phyloP scores from a whole-genome alignment of 1,284 basidiomycete species.

The Cronartium quercuum region DNA sequence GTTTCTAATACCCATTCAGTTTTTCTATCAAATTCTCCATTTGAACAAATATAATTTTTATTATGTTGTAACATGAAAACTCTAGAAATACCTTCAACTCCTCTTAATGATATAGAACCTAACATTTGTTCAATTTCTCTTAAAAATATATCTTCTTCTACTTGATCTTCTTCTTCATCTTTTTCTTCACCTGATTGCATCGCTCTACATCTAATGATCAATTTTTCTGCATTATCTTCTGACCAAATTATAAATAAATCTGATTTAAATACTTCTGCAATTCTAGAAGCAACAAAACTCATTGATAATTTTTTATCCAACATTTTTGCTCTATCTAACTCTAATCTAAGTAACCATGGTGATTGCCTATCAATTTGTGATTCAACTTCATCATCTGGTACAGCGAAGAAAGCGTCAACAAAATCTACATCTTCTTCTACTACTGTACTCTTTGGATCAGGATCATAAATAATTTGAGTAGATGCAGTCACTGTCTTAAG shows the following conservation, averaged over 20 bases:
- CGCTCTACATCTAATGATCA: slow-evolving; percentile 87
- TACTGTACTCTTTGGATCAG: slow-evolving; percentile 80
- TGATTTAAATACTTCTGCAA: slow-evolving; percentile 88
- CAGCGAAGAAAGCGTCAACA: slow-evolving; percentile 98
- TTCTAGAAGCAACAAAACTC: slow-evolving; percentile 88
- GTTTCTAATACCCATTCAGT: slow-evolving; percentile 95
- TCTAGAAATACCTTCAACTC: slow-evolving; percentile 81
- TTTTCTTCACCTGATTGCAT: slow-evolving; percentile 53
- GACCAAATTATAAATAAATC: slow-evolving; percentile 98
- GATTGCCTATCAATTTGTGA: slow-evolving; percentile 84
- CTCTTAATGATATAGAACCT: slow-evolving; percentile 83
- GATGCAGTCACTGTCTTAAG: slow-evolving; percentile 89
- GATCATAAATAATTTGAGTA: slow-evolving; percentile 98
- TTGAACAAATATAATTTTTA: slow-evolving; percentile 60
- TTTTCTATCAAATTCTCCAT: slow-evolving; percentile 50
- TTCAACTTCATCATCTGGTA: slow-evolving; percentile 94
- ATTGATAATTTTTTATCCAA: slow-evolving; percentile 94
- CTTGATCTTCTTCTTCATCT: slow-evolving; percentile 77
- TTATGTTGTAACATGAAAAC: slow-evolving; percentile 92
- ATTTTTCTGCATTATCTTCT: slow-evolving; percentile 96
- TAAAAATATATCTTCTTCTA: slow-evolving; percentile 94
- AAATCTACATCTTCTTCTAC: slow-evolving; percentile 95
- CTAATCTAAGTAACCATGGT: slow-evolving; percentile 93
- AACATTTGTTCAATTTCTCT: slow-evolving; percentile 94
- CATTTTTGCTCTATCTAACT: slow-evolving; percentile 95